Conservation (phyloP, 495 filamentous ascomycete genomes). For the Endocarpon pusillum region DNA sequence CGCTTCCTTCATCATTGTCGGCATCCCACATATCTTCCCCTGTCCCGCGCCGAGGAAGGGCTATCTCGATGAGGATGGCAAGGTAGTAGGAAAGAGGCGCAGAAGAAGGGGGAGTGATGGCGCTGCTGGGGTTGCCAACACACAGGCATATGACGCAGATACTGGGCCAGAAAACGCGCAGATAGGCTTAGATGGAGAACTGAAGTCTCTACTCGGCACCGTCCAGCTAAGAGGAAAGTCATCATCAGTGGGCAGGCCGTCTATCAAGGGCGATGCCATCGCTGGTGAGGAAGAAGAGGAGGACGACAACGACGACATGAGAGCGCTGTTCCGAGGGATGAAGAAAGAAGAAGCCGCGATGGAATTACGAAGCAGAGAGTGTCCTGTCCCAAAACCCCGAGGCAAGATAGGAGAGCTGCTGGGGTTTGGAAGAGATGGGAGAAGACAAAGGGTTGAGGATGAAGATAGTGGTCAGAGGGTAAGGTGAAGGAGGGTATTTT, state of each 20-base stretch:
- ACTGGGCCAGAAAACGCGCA: too few species aligned
- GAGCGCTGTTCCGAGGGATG: conserved; percentile 27
- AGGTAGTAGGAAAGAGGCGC: conserved; percentile 19
- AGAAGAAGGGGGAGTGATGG: conserved; percentile 18
- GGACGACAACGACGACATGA: too few species aligned
- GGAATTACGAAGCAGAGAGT: conserved; percentile 30
- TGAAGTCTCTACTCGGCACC: conserved; percentile 16
- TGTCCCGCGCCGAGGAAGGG: conserved; percentile 71
- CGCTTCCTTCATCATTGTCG: conserved; percentile 83
- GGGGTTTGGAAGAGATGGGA: conserved; percentile 35
- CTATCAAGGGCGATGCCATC: not conserved
- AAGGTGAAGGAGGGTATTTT: too few species aligned
- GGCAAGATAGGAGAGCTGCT: conserved; percentile 58
- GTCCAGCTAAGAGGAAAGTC: conserved; percentile 10
- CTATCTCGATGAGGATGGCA: conserved; percentile 44
- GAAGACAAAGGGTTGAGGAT: conserved; percentile 3
- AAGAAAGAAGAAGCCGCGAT: conserved; percentile 27
- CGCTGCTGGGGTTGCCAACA: conserved; percentile 1
- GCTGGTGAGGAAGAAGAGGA: conserved; percentile 22
- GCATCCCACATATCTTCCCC: conserved; percentile 77
- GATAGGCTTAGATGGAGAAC: too few species aligned
- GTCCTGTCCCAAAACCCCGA: conserved; percentile 70
- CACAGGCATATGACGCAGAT: too few species aligned
- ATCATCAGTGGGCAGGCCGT: conserved; percentile 3
- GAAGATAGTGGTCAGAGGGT: too few species aligned